phyloP scores from a whole-genome alignment of 192 early-diverging fungal species.

The Phlyctochytrium arcticum region DNA sequence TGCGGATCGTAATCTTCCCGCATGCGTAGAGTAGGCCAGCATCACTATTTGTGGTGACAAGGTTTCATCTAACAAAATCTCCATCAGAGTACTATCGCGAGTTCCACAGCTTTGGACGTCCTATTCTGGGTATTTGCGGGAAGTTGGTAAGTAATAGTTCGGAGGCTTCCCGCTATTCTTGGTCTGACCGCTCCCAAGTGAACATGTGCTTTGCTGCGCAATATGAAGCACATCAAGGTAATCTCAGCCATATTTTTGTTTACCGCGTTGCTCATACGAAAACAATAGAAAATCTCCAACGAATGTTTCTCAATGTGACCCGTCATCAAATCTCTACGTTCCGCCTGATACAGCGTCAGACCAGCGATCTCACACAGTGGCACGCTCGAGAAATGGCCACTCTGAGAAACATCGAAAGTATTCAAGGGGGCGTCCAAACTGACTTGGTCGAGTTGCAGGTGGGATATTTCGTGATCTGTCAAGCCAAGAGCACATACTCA shows the following conservation, averaged over 20 bases:
- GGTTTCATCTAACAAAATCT: background rate
- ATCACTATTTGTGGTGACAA: background rate
- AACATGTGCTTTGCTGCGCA: constrained; percentile 27
- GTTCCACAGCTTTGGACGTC: constrained; percentile 26
- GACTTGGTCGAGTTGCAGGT: no score
- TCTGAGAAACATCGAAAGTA: background rate
- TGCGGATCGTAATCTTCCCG: background rate
- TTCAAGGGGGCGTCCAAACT: background rate
- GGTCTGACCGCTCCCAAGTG: no score
- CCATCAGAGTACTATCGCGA: constrained; percentile 12
- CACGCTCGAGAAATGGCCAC: constrained; percentile 8
- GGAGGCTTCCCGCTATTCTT: no score
- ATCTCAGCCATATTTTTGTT: background rate
- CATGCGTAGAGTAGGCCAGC: constrained; percentile 16
- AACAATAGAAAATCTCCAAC: background rate
- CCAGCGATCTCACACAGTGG: constrained; percentile 7
- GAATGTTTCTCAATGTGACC: constrained; percentile 17
- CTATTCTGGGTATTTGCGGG: constrained; percentile 24
- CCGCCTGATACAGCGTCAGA: constrained; percentile 11
- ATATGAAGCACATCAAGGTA: constrained; percentile 14
- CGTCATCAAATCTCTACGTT: constrained; percentile 5
- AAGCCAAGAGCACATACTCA: no score
- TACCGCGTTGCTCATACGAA: no score
- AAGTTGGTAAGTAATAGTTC: constrained; percentile 26
- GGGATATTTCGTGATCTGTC: no score